Evolutionary conservation across 495 filamentous ascomycete species (phyloP).

Genomic region (Podospora pseudopauciseta): DNA sequence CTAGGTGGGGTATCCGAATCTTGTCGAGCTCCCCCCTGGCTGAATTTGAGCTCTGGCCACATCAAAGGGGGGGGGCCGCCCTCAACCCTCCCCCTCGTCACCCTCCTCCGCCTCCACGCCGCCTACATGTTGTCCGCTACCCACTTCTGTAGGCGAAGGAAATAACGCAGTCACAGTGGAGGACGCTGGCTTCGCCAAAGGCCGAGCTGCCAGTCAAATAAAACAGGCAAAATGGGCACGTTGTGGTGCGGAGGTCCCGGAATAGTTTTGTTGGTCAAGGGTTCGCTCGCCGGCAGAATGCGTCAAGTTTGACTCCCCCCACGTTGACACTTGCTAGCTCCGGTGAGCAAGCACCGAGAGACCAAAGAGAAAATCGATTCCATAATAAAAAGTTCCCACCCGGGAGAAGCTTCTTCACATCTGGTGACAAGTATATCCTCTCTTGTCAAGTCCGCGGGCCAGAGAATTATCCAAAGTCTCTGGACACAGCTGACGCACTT

Average conservation of each 20-base stretch:
- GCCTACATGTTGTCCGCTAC: background rate
- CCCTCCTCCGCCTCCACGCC: conserved; percentile 1
- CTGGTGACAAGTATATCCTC: background rate
- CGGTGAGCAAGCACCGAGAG: background rate
- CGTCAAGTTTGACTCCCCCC: conserved; percentile 8
- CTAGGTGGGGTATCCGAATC: background rate
- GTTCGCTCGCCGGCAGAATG: conserved; percentile 20
- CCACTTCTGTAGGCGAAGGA: conserved; percentile 13
- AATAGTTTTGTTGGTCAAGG: conserved; percentile 7
- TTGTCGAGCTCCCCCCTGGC: conserved; percentile 5
- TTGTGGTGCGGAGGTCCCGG: conserved; percentile 14
- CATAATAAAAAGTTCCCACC: background rate
- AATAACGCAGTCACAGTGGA: conserved; percentile 17
- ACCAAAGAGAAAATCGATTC: conserved; percentile 1
- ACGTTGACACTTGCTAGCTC: conserved; percentile 4
- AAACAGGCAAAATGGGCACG: conserved; percentile 19
- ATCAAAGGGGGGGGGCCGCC: background rate
- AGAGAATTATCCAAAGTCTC: background rate
- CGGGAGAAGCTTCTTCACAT: background rate
- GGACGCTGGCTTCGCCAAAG: background rate
- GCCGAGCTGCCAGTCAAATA: conserved; percentile 8
- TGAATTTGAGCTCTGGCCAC: background rate
- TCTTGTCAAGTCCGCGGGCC: background rate
- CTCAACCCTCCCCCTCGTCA: background rate
- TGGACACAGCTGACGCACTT: background rate